Conservation (phyloP, 768 basidiomycete species). For the Trametes sanguinea region DNA sequence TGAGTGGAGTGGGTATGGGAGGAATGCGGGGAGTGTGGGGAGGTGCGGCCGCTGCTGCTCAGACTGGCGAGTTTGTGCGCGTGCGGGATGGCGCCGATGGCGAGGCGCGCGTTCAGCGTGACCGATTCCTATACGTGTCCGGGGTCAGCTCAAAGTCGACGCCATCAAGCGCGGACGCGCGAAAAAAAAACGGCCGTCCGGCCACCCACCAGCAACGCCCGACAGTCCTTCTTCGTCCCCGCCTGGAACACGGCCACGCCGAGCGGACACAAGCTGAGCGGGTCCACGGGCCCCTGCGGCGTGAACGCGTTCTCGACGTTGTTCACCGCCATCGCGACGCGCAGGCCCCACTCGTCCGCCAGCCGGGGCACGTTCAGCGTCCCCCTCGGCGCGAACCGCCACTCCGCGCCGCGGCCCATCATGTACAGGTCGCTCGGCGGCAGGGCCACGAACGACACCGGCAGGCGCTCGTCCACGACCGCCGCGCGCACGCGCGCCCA, state of each 20-base stretch:
- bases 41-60: background rate
- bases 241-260: conserved; percentile 62
- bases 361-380: conserved; percentile 57
- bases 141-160: no score
- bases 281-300: conserved; percentile 66
- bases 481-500: conserved; percentile 42
- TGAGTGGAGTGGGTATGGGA: background rate
- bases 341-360: conserved; percentile 45
- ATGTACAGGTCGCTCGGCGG: conserved; percentile 71
- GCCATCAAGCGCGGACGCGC: no score
- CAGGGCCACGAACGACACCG: conserved; percentile 56
- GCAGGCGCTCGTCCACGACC: conserved; percentile 40
- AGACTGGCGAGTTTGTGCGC: background rate
- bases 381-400: conserved; percentile 43
- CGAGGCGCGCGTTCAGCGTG: conserved; percentile 52
- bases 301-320: conserved; percentile 71
- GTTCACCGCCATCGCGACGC: conserved; percentile 60
- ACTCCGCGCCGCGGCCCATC: conserved; percentile 52
- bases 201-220: conserved; percentile 45
- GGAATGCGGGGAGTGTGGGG: background rate
- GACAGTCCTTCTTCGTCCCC: conserved; percentile 48
- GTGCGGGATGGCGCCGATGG: conserved; percentile 32
- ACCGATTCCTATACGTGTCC: conserved; percentile 46
- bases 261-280: conserved; percentile 58
- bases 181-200: no score